Evolutionary conservation across 208 protist species (phyloP), one percentile per base, ranked within the genome.

Genomic region (Crithidia mellificae): DNA sequence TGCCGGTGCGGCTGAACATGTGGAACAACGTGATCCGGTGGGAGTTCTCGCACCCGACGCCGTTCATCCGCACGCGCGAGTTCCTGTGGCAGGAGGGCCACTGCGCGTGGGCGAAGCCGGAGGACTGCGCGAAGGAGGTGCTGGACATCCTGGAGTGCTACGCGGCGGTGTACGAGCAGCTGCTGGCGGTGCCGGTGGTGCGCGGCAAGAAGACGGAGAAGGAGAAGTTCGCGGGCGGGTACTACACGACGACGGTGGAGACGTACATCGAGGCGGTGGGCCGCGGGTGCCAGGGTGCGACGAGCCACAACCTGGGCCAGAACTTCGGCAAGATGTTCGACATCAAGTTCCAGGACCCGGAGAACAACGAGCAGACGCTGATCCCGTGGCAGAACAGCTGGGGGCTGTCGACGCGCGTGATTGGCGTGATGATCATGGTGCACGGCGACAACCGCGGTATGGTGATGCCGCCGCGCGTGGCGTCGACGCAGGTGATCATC

Each of bases 61-160:
- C 98, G 29, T 99, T 99, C 87, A 96, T 99, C 68, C 96, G 98
- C 68, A 98, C 96, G 11, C 87, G 98, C 55, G 98, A 99, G 90
- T 99, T 99, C 80, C 90, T 99, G 20, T 99, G 98, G 98, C 98
- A 99, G 88, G 98, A 99, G 87, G 98, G 98, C 22, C 96, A 97
- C 82, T 95, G 90, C 67, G 98, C 97, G 24, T 98, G 93, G 81
- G 89, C 91, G 14, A 98, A 81, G 17, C 68, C 93, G 53, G 87
- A 97, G 75, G 96, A 98, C 57, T 98, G 98, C 52, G 91, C 86
- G n/a, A 54, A 74, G 36, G 98, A 99, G 80, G 98, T 98, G 62
- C 81, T 94, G 53, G 46, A 92, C 47, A 97, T 99, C 70, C 88
- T 99, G 17, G 93, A 98, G 39, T 75, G 98, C 49, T 99, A 99